These are phyloP conservation scores for Sarocladium brachiariae DNA, from an alignment of 2,329 filamentous ascomycete genomes.

Conservation along the genomic window DNA sequence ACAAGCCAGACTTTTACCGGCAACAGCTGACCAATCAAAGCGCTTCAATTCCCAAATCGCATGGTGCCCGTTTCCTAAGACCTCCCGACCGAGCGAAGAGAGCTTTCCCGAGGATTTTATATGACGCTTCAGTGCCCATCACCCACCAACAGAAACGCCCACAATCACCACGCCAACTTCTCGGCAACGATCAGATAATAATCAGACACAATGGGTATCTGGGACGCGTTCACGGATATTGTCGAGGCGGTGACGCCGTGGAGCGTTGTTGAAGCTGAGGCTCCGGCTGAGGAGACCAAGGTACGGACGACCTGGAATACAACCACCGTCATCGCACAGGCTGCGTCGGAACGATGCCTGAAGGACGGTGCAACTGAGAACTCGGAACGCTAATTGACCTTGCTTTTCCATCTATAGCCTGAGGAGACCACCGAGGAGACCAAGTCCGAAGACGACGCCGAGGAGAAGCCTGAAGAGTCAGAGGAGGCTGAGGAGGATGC, in stretches of 20 bases:
- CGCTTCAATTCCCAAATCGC: constrained; percentile 34
- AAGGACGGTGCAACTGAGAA: no score
- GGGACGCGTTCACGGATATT: constrained; percentile 57
- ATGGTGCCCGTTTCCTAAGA: constrained; percentile 1
- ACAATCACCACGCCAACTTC: neutral
- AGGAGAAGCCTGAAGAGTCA: constrained; percentile 23
- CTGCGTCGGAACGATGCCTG: no score
- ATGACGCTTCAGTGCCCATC: constrained; percentile 5
- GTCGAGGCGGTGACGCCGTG: constrained; percentile 60
- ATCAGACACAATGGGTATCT: constrained; percentile 55
- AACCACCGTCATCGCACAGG: no score
- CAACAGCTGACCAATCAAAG: constrained; percentile 37
- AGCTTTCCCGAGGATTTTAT: constrained; percentile 20
- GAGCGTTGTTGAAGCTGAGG: constrained; percentile 58
- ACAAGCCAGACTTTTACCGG: constrained; percentile 7
- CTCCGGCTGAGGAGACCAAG: constrained; percentile 55
- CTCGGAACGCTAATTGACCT: neutral
- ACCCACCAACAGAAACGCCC: neutral
- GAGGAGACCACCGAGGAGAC: constrained; percentile 42
- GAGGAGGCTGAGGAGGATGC: constrained; percentile 38
- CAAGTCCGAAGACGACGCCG: constrained; percentile 34
- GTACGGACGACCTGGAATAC: constrained; percentile 22
- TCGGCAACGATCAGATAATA: neutral
- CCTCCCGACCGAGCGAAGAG: constrained; percentile 19
- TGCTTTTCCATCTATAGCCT: constrained; percentile 19